Conservation (phyloP, 179 eudicot species). For the Sideroxylon spinosum region DNA sequence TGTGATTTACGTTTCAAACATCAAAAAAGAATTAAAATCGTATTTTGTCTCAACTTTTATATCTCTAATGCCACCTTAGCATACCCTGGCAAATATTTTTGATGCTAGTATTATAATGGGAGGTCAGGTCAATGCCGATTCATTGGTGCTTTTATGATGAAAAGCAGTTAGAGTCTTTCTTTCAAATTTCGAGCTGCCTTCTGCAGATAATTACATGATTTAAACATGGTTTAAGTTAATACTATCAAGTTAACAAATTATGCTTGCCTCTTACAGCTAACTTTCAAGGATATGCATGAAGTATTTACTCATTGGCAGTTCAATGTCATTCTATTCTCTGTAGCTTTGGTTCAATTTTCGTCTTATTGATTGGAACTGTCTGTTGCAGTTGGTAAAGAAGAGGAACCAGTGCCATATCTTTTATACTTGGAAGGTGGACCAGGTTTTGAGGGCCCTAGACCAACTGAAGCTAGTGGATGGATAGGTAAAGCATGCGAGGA, state of each 20-base stretch:
- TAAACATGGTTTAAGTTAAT: background rate
- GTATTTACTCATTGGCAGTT: background rate
- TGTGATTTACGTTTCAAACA: too few species aligned
- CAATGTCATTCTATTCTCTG: background rate
- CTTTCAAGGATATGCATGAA: background rate
- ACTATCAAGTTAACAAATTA: background rate
- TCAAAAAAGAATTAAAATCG: too few species aligned
- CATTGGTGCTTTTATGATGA: conserved; percentile 3
- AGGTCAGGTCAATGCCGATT: background rate
- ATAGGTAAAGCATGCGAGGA: conserved; percentile 83
- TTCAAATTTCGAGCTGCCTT: background rate
- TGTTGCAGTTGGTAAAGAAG: conserved; percentile 85
- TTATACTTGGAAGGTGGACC: conserved; percentile 96
- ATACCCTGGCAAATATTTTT: background rate
- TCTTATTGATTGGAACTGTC: conserved; percentile 15
- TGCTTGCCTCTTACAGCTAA: background rate
- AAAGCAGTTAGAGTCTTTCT: background rate
- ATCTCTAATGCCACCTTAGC: too few species aligned
- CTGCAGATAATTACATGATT: background rate
- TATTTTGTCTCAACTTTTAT: too few species aligned
- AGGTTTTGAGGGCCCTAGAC: conserved; percentile 87
- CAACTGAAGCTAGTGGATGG: conserved; percentile 89
- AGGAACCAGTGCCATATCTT: conserved; percentile 65
- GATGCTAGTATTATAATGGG: background rate
- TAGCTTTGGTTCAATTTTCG: conserved; percentile 5